Conservation (phyloP, 1,284 basidiomycete species). For the Schizopora paradoxa region DNA sequence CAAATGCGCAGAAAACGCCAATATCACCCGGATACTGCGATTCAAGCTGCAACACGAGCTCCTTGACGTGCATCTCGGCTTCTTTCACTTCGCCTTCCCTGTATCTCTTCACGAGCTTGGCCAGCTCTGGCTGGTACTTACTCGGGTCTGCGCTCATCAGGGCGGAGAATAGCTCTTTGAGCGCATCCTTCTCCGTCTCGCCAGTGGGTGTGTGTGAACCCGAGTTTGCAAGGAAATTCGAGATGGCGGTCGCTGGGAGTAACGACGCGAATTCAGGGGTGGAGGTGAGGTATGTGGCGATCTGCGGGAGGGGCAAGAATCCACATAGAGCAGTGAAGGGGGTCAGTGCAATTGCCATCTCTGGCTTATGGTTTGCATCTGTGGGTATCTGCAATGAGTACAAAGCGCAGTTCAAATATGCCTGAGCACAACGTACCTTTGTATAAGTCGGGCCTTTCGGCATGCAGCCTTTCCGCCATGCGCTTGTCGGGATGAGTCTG, state of each 20-base stretch:
- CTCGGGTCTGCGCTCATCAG: conserved; percentile 72
- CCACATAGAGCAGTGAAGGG: conserved; percentile 90
- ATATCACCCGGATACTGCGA: conserved; percentile 89
- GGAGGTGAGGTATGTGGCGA: conserved; percentile 58
- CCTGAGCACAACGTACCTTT: conserved; percentile 56
- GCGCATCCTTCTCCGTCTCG: conserved; percentile 51
- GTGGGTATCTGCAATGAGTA: conserved; percentile 1
- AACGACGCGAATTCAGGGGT: conserved; percentile 79
- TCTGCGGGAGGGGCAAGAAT: conserved; percentile 74
- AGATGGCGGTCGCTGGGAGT: conserved; percentile 52
- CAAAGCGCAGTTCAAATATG: not conserved
- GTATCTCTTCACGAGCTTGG: conserved; percentile 61
- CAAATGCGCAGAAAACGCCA: conserved; percentile 89
- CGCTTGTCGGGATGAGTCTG: conserved; percentile 96
- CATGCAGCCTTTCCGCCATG: conserved; percentile 76
- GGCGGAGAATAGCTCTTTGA: conserved; percentile 73
- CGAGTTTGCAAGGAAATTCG: conserved; percentile 44
- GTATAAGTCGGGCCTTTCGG: conserved; percentile 78
- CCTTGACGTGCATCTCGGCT: conserved; percentile 45
- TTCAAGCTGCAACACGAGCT: conserved; percentile 71
- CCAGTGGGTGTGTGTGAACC: conserved; percentile 36
- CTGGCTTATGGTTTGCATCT: conserved; percentile 96
- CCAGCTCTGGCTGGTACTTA: conserved; percentile 50
- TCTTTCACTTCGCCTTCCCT: conserved; percentile 35
- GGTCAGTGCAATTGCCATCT: conserved; percentile 96